Evolutionary conservation across 2,329 filamentous ascomycete species (phyloP), one percentile per base, ranked within the genome.

Genomic region (Elsinoe batatas): DNA sequence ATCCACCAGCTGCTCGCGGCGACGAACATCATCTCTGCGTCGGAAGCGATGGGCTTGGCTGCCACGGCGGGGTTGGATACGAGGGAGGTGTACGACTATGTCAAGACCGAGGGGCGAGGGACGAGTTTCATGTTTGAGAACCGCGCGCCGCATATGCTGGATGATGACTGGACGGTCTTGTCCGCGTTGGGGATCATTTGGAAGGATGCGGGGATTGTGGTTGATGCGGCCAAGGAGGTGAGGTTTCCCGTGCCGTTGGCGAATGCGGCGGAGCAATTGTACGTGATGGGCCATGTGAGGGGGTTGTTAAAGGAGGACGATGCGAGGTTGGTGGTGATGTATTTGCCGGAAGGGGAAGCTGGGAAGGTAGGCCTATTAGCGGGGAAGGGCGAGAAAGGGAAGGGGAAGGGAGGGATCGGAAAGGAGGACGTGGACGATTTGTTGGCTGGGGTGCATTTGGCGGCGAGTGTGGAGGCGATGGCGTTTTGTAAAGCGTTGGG

Each of bases 251-350:
- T 77, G 1, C 81, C 81, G 0, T 77, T 88, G 64, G 79, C 78
- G 56, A 77, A 76, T 36, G 74, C 76, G 0, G 82, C 83, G 10
- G 84, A 87, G 68, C 82, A 85, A 66, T 74, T 79, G 26, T 86
- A 85, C 64, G 76, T 84, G 56, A 69, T 79, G 26, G 81, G 76
- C 12, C 67, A 85, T 6, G 76, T 78, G 38, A 44, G 53, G 42
- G 84, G 83, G 8, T 82, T 73, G 60, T 73, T 76, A 0, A 64
- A 72, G 11, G 70, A 78, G 51, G 79, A 81, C 60, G 79, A 82
- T 59, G 76, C 78, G 1, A 74, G 76, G 11, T 71, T 81, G 61
- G 77, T 82, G 13, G 77, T 78, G 53, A 71, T 80, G 50, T 82
- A 80, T 67, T 62, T 70, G 0, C 65, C 66, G 5, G 60, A 63